phyloP scores from a whole-genome alignment of 2,329 filamentous ascomycete genomes.

The Dothiorella sarmentorum region DNA sequence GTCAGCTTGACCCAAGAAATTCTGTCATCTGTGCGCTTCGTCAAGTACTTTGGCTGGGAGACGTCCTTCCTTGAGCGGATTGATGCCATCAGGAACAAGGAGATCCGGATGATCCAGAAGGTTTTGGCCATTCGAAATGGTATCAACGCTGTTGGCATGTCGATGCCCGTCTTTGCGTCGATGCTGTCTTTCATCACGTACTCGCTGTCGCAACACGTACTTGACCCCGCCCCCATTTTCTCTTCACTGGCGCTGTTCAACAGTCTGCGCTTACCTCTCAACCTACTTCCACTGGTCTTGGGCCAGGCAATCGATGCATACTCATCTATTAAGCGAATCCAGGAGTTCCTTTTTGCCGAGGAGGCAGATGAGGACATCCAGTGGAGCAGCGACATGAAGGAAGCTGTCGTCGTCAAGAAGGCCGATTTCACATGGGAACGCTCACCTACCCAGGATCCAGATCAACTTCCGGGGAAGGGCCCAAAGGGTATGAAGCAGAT shows the following conservation, averaged over 20 bases:
- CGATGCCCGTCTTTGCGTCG: slow-evolving; percentile 87
- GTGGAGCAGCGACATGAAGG: slow-evolving; percentile 50
- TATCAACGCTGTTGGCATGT: slow-evolving; percentile 79
- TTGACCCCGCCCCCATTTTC: slow-evolving; percentile 78
- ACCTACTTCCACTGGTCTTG: slow-evolving; percentile 81
- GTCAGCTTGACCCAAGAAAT: slow-evolving; percentile 93
- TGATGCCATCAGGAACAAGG: slow-evolving; percentile 66
- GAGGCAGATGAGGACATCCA: slow-evolving; percentile 72
- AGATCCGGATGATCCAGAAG: slow-evolving; percentile 81
- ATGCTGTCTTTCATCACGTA: slow-evolving; percentile 92
- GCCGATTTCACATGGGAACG: slow-evolving; percentile 88
- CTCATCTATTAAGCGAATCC: slow-evolving; percentile 77
- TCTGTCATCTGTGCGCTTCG: slow-evolving; percentile 83
- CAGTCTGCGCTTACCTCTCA: slow-evolving; percentile 81
- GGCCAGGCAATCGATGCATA: slow-evolving; percentile 87
- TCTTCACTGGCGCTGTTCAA: slow-evolving; percentile 95
- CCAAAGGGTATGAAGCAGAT: slow-evolving; percentile 6
- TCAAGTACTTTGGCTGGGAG: slow-evolving; percentile 97
- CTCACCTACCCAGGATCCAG: slow-evolving; percentile 51
- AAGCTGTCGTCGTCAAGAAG: slow-evolving; percentile 64
- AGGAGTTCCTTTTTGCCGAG: slow-evolving; percentile 84
- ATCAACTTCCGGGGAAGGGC: slow-evolving; percentile 20
- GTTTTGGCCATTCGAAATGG: slow-evolving; percentile 79
- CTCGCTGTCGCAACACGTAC: slow-evolving; percentile 59
- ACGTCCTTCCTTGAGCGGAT: slow-evolving; percentile 77